phyloP scores from a whole-genome alignment of 257 asterid genomes.

The Perilla frutescens region DNA sequence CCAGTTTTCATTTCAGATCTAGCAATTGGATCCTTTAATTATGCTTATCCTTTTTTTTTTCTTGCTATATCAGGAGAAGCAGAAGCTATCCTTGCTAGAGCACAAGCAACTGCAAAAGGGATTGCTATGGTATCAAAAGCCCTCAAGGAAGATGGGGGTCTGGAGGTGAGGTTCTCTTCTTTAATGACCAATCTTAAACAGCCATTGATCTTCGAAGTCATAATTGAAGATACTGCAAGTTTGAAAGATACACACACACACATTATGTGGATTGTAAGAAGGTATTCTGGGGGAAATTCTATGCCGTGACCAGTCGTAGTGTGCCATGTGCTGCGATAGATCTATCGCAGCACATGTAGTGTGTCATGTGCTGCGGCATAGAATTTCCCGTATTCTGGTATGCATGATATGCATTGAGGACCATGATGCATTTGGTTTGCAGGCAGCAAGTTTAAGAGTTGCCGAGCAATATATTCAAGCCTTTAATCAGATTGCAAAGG shows the following conservation, averaged over 20 bases:
- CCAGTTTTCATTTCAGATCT: background rate
- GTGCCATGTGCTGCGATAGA: no score
- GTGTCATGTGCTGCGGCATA: no score
- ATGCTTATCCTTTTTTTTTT: conserved; percentile 15
- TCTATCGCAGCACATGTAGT: no score
- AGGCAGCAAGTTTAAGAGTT: conserved; percentile 92
- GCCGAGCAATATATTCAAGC: conserved; percentile 95
- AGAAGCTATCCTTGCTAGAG: conserved; percentile 83
- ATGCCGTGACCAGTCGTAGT: no score
- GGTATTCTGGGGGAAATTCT: background rate
- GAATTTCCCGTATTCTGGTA: conserved; percentile 16
- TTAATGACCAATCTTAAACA: background rate
- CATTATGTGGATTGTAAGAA: conserved; percentile 4
- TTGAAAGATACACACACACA: background rate
- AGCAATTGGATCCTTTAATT: background rate
- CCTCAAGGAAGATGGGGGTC: conserved; percentile 68
- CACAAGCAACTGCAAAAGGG: conserved; percentile 87
- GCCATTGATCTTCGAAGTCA: background rate
- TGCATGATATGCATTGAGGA: conserved; percentile 12
- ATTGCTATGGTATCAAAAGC: conserved; percentile 70
- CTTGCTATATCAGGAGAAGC: conserved; percentile 76
- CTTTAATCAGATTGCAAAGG: conserved; percentile 74
- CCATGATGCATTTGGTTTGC: conserved; percentile 38
- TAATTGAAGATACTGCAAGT: background rate
- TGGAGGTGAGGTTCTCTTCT: conserved; percentile 63